A percentile compares a stretch with the other conserved stretches of the same genome.
Conservation (phyloP, 2,329 filamentous ascomycete species). For the Ophiocordyceps camponoti-rufipedis region DNA sequence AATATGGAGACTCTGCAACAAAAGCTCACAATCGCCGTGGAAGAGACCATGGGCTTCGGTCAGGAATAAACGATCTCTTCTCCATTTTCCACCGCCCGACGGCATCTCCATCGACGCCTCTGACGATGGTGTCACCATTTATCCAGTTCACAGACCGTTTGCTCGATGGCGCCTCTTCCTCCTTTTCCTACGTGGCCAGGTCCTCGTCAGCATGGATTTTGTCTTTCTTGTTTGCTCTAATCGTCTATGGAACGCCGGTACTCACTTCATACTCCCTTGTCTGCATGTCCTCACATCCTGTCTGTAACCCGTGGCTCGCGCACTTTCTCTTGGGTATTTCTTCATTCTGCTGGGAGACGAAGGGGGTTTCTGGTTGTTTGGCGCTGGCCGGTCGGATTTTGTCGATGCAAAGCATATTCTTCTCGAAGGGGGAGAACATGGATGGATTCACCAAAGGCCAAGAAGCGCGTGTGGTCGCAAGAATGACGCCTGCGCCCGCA, state of each 20-base stretch:
- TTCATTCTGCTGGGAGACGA: conserved; percentile 12
- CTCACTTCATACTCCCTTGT: neutral
- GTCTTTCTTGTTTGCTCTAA: neutral
- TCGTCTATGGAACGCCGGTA: neutral
- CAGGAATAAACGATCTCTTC: conserved; percentile 51
- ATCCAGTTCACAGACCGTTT: too few species aligned
- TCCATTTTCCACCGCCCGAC: neutral
- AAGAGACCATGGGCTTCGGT: conserved; percentile 97
- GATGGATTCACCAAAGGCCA: neutral
- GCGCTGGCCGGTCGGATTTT: conserved; percentile 10
- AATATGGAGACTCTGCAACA: conserved; percentile 64
- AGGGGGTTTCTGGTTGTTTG: conserved; percentile 12
- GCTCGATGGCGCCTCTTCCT: too few species aligned
- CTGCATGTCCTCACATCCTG: neutral
- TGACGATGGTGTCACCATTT: too few species aligned
- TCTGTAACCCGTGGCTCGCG: neutral
- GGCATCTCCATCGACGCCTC: too few species aligned
- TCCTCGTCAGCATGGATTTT: neutral
- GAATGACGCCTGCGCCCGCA: neutral
- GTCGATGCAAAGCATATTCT: conserved; percentile 2
- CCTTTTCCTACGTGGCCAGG: neutral
- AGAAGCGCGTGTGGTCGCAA: neutral
- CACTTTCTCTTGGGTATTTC: conserved; percentile 11
- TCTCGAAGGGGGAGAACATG: neutral
- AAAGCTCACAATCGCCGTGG: conserved; percentile 91